Percentiles rank a stretch among this genome's conserved stretches.
phyloP scores from a whole-genome alignment of 163 green algal genomes.

The Chlorella variabilis region DNA sequence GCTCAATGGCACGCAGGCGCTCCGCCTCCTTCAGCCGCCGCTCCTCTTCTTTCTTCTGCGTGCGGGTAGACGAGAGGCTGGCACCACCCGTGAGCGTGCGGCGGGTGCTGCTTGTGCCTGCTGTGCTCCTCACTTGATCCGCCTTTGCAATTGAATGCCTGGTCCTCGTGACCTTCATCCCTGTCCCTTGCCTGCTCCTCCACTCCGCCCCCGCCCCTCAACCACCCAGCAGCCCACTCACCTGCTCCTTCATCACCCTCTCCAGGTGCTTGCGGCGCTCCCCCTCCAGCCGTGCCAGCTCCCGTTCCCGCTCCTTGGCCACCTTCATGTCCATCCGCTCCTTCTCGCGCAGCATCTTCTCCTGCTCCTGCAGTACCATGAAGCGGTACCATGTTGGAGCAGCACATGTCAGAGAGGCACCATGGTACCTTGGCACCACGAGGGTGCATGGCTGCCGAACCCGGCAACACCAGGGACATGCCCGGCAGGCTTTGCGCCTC shows the following conservation, averaged over 20 bases:
- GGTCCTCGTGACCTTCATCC: no score
- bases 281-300: conserved; percentile 45
- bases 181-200: no score
- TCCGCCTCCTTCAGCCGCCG: conserved; percentile 50
- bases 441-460: no score
- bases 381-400: neutral
- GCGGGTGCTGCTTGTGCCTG: no score
- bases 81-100: no score
- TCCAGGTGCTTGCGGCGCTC: conserved; percentile 49
- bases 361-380: conserved; percentile 47
- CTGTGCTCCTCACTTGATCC: no score
- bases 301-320: conserved; percentile 44
- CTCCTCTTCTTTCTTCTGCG: conserved; percentile 62
- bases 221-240: neutral
- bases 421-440: no score
- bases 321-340: conserved; percentile 47
- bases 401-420: no score
- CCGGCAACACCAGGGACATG: no score
- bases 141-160: no score
- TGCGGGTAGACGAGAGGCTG: neutral
- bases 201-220: neutral
- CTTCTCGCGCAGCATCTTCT: conserved; percentile 50
- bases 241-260: conserved; percentile 46
- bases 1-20: conserved; percentile 23
- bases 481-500: no score